phyloP scores from a whole-genome alignment of 2,329 filamentous ascomycete genomes.

The Aspergillus arachidicola region DNA sequence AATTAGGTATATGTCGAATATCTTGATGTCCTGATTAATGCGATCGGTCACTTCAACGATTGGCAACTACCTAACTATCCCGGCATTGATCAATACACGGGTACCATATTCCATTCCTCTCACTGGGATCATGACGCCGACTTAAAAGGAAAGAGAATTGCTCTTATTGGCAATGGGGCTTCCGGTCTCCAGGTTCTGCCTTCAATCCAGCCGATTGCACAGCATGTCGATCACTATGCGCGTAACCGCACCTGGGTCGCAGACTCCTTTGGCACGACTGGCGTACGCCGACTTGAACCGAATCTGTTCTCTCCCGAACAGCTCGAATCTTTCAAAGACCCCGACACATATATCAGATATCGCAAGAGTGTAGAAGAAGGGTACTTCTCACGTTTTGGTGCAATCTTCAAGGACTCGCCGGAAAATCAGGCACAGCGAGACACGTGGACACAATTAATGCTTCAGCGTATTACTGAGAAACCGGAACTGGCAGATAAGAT shows the following conservation, averaged over 20 bases:
- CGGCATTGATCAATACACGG: slow-evolving; percentile 59
- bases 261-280: slow-evolving; percentile 61
- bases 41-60: slow-evolving; percentile 67
- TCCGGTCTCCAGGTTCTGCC: slow-evolving; percentile 59
- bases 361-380: slow-evolving; percentile 61
- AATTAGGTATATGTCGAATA: slow-evolving; percentile 47
- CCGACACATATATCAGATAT: slow-evolving; percentile 62
- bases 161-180: slow-evolving; percentile 66
- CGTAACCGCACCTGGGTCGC: slow-evolving; percentile 70
- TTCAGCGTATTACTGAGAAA: slow-evolving; percentile 54
- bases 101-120: slow-evolving; percentile 61
- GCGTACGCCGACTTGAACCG: slow-evolving; percentile 55
- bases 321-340: slow-evolving; percentile 61
- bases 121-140: slow-evolving; percentile 60
- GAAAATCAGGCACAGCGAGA: slow-evolving; percentile 53
- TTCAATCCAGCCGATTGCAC: slow-evolving; percentile 41
- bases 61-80: slow-evolving; percentile 66
- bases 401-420: slow-evolving; percentile 57
- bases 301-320: slow-evolving; percentile 59
- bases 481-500: slow-evolving; percentile 59
- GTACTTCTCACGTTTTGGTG: slow-evolving; percentile 63
- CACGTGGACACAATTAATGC: slow-evolving; percentile 58
- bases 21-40: slow-evolving; percentile 64
- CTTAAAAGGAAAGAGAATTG: slow-evolving; percentile 53
- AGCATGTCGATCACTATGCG: slow-evolving; percentile 64